Evolutionary conservation across 768 basidiomycete genomes (phyloP), one percentile per base, ranked within the genome.

Genomic region (Lactarius sanguifluus): DNA sequence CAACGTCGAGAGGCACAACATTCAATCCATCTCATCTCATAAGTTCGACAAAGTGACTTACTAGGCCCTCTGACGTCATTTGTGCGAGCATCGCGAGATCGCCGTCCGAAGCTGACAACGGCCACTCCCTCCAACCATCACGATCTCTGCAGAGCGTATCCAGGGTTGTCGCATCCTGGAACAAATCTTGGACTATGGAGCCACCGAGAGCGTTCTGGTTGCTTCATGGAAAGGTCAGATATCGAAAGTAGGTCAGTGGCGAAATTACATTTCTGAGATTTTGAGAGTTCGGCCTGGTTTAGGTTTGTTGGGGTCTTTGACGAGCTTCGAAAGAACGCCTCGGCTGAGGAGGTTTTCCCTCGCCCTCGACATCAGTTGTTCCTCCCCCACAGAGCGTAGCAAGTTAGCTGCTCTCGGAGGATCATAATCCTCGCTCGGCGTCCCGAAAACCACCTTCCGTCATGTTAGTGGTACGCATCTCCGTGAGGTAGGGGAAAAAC

Each of bases 31-130:
- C 20, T 7, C 38, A 25, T 45, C 54, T 50, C 9, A 61, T 10
- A 9, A 45, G 38, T 18, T 32, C 30, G 61, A 30, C 30, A 30
- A 34, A 28, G 30, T 20, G 12, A 63, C 78, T 70, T 70, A 88
- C 91, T 79, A 88, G 88, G 67, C 87, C 83, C 65, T 92, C 88
- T 0, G 94, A 95, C n/a, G 88, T 85, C n/a, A 94, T 79, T 66
- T 92, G 84, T 38, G 94, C 77, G 66, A 96, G 76, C 0, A 88
- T 85, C 16, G 91, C 89, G 58, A 86, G 80, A 69, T 95, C 92
- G 9, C 95, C 94, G 69, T 94, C 93, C 3, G 85, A 85, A 4
- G 92, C 86, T 36, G 89, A 78, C 56, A 93, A 74, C 0, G 91
- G 85, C 94, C 95, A 97, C 62, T 89, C 86, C 56, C 86, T 82